phyloP scores from a whole-genome alignment of 2,329 filamentous ascomycete species.

The Aspergillus quadricinctus region DNA sequence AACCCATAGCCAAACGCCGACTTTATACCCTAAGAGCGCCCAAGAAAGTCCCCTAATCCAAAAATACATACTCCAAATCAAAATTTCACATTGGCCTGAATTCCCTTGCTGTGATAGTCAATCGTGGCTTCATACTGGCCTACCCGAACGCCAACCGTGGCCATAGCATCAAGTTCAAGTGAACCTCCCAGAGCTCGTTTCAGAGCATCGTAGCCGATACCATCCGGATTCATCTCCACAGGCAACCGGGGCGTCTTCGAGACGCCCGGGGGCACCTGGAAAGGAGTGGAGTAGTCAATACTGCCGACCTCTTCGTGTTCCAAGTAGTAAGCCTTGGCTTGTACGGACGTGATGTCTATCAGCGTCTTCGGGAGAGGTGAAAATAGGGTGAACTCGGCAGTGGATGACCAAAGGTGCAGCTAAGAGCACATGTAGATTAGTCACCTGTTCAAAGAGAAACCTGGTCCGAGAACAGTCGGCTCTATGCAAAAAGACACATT shows the following conservation, averaged over 20 bases:
- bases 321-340: conserved; percentile 83
- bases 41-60: not conserved
- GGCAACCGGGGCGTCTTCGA: conserved; percentile 72
- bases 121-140: conserved; percentile 70
- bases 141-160: conserved; percentile 68
- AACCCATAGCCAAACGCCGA: conserved; percentile 1
- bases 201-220: conserved; percentile 78
- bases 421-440: conserved; percentile 17
- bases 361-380: conserved; percentile 73
- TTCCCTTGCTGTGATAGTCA: conserved; percentile 65
- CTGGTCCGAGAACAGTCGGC: conserved; percentile 22
- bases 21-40: not conserved
- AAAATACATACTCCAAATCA: conserved; percentile 13
- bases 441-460: not conserved
- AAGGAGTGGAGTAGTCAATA: conserved; percentile 70
- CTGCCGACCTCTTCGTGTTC: conserved; percentile 70
- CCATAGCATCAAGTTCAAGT: conserved; percentile 73
- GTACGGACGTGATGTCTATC: conserved; percentile 71
- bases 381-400: conserved; percentile 75
- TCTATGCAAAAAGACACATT: conserved; percentile 5
- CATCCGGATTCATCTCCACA: conserved; percentile 72
- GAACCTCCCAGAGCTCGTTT: conserved; percentile 73
- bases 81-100: conserved; percentile 59
- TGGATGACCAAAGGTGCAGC: conserved; percentile 79
- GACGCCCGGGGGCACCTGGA: conserved; percentile 70